A percentile compares a stretch with the other conserved stretches of the same genome.
Conservation (phyloP, 139 green algal genomes). For the Volvox africanus region DNA sequence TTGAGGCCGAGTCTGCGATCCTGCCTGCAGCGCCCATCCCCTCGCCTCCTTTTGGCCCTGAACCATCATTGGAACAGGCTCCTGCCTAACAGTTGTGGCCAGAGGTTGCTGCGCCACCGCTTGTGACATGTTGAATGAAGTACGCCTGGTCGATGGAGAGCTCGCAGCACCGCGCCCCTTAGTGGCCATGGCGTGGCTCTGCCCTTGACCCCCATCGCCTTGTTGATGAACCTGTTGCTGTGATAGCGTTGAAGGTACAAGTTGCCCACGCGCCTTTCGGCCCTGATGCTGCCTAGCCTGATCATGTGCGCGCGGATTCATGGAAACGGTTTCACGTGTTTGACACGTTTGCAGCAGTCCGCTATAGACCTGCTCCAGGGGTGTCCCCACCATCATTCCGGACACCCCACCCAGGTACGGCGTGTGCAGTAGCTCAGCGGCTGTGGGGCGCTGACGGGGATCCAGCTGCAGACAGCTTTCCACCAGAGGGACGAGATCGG, state of each 20-base stretch:
- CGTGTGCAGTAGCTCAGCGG: conserved; percentile 11
- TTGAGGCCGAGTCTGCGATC: too few species aligned
- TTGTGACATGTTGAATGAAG: not conserved
- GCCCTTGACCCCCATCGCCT: not conserved
- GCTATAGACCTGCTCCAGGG: not conserved
- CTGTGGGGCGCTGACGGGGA: not conserved
- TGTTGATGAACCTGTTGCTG: not conserved
- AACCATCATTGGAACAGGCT: not conserved
- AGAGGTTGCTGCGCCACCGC: not conserved
- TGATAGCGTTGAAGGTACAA: not conserved
- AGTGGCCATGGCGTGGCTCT: not conserved
- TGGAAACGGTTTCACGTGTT: not conserved
- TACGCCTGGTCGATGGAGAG: not conserved
- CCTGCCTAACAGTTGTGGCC: not conserved
- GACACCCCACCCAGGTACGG: conserved; percentile 37
- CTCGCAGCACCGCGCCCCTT: too few species aligned
- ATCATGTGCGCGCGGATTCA: not conserved
- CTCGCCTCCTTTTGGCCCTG: not conserved
- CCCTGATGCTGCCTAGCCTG: not conserved
- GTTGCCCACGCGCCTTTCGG: not conserved
- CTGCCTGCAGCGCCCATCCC: too few species aligned
- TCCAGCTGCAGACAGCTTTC: conserved; percentile 34
- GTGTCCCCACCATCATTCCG: not conserved
- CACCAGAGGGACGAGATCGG: conserved; percentile 9
- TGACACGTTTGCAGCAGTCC: not conserved